Evolutionary conservation across 352 stramenopile species (phyloP), one percentile per base, ranked within the genome.

Genomic region (Lagenidium sp.): DNA sequence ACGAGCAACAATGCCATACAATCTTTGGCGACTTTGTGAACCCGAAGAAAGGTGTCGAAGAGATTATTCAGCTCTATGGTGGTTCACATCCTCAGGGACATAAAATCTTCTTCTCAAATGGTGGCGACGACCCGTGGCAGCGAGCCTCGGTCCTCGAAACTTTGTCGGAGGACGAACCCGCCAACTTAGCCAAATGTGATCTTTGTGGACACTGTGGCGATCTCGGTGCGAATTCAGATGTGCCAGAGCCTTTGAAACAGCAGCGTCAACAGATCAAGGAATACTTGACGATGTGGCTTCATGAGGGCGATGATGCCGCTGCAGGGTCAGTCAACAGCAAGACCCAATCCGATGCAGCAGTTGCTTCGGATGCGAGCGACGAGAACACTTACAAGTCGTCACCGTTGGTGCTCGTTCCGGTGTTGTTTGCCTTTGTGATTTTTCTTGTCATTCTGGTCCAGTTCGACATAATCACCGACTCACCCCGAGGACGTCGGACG

Each of bases 81-180:
- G 83, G 78, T 23, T 63, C 70, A n/a, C 60, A 81, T 23, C 83
- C 83, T 7, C 48, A 63, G 23, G 72, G 67, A 11, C 73, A 90
- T 55, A 84, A 78, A 25, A 75, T 95, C 23, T 93, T 89, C 53
- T 94, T 89, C 41, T 80, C 76, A 19, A 88, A 93, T 44, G 77
- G 73, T 24, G 71, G 57, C 0, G 83, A 95, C 47, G 83, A 95
- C 25, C 83, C 83, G 22, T 95, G 83, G 83, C 77, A 91, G 51
- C 73, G 75, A 21, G 80, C 78, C 7, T 89, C 71, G 0, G 72
- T 94, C 29, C 47, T 80, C 13, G 34, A 74, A 21, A 76, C 64
- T 16, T 43, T 89, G 10, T 60, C 65, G 1, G 63, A 71, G 19
- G 76, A 87, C 28, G 57, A 85, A 15, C 50, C 75, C 22, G 78